Conservation (phyloP, 2,329 filamentous ascomycete species). For the Sporothrix mexicana region DNA sequence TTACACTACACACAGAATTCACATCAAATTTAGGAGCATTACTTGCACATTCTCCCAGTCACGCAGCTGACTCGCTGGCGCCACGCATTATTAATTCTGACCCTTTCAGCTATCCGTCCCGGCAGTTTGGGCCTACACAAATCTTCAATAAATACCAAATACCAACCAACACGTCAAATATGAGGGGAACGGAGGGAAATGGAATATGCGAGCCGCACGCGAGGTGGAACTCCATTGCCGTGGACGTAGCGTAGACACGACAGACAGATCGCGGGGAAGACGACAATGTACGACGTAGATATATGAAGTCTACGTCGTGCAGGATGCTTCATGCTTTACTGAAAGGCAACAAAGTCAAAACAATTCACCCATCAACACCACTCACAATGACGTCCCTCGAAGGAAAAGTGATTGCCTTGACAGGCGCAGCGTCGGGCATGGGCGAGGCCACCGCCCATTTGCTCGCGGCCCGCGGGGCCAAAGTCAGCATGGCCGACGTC, state of each 20-base stretch:
- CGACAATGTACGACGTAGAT: not conserved
- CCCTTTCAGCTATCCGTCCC: not conserved
- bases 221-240: slow-evolving; percentile 7
- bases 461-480: not conserved
- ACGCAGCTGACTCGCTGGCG: not conserved
- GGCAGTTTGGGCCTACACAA: not conserved
- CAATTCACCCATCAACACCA: no score
- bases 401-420: not conserved
- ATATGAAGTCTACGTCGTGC: not conserved
- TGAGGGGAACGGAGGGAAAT: not conserved
- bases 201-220: not conserved
- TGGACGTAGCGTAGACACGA: not conserved
- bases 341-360: no score
- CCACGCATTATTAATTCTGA: not conserved
- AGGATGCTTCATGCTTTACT: no score
- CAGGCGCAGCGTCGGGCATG: not conserved
- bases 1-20: not conserved
- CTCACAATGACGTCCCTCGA: not conserved
- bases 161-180: not conserved
- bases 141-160: not conserved
- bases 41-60: no score
- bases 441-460: not conserved
- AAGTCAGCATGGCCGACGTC: not conserved
- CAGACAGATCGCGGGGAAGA: not conserved
- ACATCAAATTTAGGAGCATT: no score